Evolutionary conservation across 495 filamentous ascomycete species (phyloP).

Genomic region (Hypoxylon fragiforme): DNA sequence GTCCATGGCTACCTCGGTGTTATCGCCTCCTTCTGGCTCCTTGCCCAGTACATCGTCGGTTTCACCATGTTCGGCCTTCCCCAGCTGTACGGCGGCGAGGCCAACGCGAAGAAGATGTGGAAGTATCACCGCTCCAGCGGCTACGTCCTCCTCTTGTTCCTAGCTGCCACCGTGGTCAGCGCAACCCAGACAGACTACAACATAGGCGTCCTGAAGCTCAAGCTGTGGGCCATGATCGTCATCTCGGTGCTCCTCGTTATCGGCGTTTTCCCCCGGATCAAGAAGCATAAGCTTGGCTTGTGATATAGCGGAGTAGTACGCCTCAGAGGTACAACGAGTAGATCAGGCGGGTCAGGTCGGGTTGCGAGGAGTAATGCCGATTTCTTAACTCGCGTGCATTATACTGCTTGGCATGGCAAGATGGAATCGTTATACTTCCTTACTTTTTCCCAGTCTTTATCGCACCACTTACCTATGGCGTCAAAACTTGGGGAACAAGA

Average conservation of each 20-base stretch:
- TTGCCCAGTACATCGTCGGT: constrained; percentile 74
- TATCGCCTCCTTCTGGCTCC: constrained; percentile 70
- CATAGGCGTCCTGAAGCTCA: constrained; percentile 62
- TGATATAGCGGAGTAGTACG: constrained; percentile 3
- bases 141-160: constrained; percentile 70
- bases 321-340: neutral
- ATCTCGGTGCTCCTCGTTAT: constrained; percentile 61
- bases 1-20: constrained; percentile 79
- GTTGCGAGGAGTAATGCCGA: no score
- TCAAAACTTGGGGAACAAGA: no score
- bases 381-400: no score
- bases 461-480: no score
- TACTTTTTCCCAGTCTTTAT: no score
- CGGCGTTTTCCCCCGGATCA: constrained; percentile 76
- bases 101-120: constrained; percentile 78
- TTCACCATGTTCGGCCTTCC: constrained; percentile 78
- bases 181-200: constrained; percentile 77
- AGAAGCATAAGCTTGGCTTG: constrained; percentile 79
- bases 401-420: neutral
- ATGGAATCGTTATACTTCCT: no score
- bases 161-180: constrained; percentile 72
- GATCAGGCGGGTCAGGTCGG: no score
- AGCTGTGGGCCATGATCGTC: constrained; percentile 70
- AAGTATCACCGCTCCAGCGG: constrained; percentile 86
- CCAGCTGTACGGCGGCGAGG: constrained; percentile 70